Evolutionary conservation across 2,329 filamentous ascomycete species (phyloP).

Genomic region (Didymellaceae sp.): DNA sequence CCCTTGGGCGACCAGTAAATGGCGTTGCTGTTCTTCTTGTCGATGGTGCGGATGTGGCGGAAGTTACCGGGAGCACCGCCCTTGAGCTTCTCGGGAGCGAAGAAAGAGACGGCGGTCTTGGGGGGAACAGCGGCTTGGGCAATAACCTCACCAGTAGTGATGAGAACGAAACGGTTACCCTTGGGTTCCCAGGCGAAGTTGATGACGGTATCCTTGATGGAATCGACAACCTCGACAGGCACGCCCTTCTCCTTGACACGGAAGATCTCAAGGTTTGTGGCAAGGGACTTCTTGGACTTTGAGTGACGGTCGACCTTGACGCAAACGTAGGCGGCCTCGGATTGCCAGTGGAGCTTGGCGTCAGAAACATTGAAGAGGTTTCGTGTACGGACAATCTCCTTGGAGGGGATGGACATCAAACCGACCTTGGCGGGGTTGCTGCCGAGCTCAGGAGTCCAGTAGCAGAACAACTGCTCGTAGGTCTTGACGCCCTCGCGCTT

Average conservation of each 20-base stretch:
- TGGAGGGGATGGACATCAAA: conserved; percentile 93
- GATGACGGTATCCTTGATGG: conserved; percentile 97
- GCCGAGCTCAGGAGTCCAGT: conserved; percentile 98
- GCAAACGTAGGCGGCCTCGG: conserved; percentile 89
- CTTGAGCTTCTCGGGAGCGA: conserved; percentile 95
- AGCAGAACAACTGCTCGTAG: conserved; percentile 96
- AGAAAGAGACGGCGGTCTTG: conserved; percentile 95
- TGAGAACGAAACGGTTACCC: conserved; percentile 95
- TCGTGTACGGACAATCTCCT: conserved; percentile 90
- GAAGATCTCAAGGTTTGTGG: conserved; percentile 98
- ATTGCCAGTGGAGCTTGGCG: conserved; percentile 99
- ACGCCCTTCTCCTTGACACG: conserved; percentile 96
- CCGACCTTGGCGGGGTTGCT: conserved; percentile 98
- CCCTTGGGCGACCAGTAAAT: conserved; percentile 99
- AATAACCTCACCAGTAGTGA: conserved; percentile 86
- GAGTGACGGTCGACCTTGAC: conserved; percentile 99
- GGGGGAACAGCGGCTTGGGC: conserved; percentile 81
- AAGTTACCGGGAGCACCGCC: conserved; percentile 84
- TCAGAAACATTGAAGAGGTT: conserved; percentile 99
- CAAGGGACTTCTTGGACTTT: conserved; percentile 98
- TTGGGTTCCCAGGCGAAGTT: conserved; percentile 99
- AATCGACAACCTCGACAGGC: conserved; percentile 96
- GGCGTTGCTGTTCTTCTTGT: conserved; percentile 99
- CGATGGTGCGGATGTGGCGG: conserved; percentile 90
- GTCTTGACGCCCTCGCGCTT: conserved; percentile 84